A percentile compares a stretch with the other conserved stretches of the same genome.
Evolutionary conservation across 2,329 filamentous ascomycete species (phyloP).

Genomic region (Trichoderma polysporum): DNA sequence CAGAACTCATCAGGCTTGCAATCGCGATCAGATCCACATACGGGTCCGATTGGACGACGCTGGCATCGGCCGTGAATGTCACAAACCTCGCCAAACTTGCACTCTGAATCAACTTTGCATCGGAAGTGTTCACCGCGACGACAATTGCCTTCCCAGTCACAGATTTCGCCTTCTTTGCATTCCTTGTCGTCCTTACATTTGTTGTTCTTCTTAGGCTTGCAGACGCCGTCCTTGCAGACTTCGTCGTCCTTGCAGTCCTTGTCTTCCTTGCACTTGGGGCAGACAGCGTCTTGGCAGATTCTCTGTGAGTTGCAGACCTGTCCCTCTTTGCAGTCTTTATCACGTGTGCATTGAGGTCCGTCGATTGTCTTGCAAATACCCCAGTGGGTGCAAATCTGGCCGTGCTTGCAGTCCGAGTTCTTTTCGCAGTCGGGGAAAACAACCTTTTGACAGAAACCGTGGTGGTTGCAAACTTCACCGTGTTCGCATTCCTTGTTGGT

Average conservation of each 20-base stretch:
- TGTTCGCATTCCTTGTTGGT: constrained; percentile 10
- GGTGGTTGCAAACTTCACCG: constrained; percentile 5
- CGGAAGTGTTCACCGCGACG: not conserved
- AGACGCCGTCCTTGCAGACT: not conserved
- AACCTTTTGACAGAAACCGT: constrained; percentile 13
- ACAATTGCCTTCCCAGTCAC: constrained; percentile 2
- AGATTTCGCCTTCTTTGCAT: constrained; percentile 3
- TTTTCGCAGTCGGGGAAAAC: constrained; percentile 14
- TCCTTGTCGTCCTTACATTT: not conserved
- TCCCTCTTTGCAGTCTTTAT: not conserved
- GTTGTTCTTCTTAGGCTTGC: constrained; percentile 7
- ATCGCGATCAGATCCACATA: not conserved
- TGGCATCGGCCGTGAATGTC: constrained; percentile 9
- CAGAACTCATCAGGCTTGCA: not conserved
- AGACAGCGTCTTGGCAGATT: not conserved
- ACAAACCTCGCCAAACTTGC: not conserved
- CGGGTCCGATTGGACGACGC: not conserved
- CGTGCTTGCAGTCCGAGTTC: constrained; percentile 11
- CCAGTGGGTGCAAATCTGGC: not conserved
- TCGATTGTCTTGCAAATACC: constrained; percentile 10
- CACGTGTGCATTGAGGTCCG: not conserved
- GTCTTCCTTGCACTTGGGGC: not conserved
- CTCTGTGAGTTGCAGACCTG: constrained; percentile 4
- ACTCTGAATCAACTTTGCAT: not conserved
- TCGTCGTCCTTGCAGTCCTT: not conserved